Evolutionary conservation across 108 stramenopile species (phyloP), one percentile per base, ranked within the genome.

Genomic region (Nitzschia sp.): DNA sequence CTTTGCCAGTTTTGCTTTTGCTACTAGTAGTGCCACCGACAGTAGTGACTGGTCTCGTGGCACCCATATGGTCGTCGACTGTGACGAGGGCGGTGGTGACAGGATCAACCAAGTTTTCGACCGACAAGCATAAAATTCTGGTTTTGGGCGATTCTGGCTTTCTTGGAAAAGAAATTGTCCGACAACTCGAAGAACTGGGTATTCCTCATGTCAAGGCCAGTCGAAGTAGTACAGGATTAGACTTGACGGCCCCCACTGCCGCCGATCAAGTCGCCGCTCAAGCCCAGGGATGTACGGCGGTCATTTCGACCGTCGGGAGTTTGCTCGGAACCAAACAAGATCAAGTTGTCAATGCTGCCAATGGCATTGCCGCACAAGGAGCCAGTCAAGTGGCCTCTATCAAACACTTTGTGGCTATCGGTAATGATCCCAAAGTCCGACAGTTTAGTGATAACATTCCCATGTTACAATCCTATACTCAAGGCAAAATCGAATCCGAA

Each of bases 221-320:
- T 19, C 17, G 49, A 21, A 19, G 18, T 19, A 51, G 19, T 17
- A 42, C 8, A 11, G 49, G 49, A 19, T 23, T 51, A 19, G n/a
- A 51, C 21, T 51, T 51, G 49, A 51, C n/a, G 49, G 49, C 49
- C 13, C 49, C 49, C 17, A 51, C 11, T 23, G 49, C 49, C 4
- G 49, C 49, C 49, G 49, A 51, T 5, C 21, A 4, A 19, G 49
- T 51, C 49, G 49, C 49, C 19, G 21, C 49, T 5, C 49, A 51
- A 51, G 49, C 49, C 49, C 49, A 21, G 21, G 49, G 49, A 17
- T 51, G 49, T 51, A 51, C 49, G n/a, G 49, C 49, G 4, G 49
- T 51, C 49, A 51, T 51, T 51, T 21, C 49, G 49, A 51, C 49
- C 17, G 49, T 51, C 4, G 49, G 49, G n/a, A 51, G 49, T 51